phyloP scores from a whole-genome alignment of 148 eudicot species.

The Heliamphora exappendiculata region DNA sequence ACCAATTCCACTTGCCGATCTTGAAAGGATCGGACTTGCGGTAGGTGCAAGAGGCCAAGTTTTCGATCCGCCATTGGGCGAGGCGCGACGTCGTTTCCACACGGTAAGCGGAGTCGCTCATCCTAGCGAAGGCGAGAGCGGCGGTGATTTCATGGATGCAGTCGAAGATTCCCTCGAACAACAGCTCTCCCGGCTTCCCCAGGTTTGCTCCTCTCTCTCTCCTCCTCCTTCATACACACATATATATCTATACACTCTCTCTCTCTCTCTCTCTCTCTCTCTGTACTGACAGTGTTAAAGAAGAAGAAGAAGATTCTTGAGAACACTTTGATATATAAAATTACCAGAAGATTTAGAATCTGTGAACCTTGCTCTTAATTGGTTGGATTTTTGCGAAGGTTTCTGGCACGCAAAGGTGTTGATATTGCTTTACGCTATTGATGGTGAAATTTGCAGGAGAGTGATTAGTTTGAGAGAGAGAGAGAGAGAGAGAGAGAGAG shows the following conservation, averaged over 20 bases:
- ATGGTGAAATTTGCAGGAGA: constrained; percentile 28
- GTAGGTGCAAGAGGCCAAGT: constrained; percentile 52
- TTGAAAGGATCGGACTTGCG: constrained; percentile 79
- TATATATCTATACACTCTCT: background rate
- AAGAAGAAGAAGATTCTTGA: background rate
- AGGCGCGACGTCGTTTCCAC: constrained; percentile 73
- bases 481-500: constrained; percentile 1
- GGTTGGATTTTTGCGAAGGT: constrained; percentile 11
- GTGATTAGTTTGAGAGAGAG: background rate
- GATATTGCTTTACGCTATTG: constrained; percentile 38
- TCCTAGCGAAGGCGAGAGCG: constrained; percentile 42
- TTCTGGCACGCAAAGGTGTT: constrained; percentile 30
- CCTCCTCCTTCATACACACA: constrained; percentile 13
- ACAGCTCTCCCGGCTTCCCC: constrained; percentile 54
- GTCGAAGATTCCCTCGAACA: constrained; percentile 51
- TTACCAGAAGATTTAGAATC: no score
- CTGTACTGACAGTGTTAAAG: background rate
- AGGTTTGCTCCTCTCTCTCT: constrained; percentile 30
- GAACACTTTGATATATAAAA: background rate
- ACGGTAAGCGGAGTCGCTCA: constrained; percentile 59
- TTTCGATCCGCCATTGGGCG: constrained; percentile 83
- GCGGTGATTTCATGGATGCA: constrained; percentile 71
- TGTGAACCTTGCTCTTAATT: no score
- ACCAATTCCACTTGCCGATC: constrained; percentile 82
- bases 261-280: constrained; percentile 10